Base-by-base conservation (phyloP, 495 filamentous ascomycete genomes). In the Annulohypoxylon moriforme region DNA sequence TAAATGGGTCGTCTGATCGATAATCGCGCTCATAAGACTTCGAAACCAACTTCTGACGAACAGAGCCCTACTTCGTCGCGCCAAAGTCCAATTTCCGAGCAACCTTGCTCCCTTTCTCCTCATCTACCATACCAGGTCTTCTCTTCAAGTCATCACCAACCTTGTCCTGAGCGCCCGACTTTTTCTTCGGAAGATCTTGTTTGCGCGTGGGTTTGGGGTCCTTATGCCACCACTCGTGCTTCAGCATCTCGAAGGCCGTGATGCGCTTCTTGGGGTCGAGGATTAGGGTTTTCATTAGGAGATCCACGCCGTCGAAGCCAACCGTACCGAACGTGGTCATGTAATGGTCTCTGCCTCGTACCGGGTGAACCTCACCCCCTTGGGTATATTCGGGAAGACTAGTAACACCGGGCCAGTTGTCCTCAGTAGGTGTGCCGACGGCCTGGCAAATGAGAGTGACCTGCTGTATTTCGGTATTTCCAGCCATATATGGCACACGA, bases 401-500 rank as follows among this genome's bases (percentile, higher is more conserved):
- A 2, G 90, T 89, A 3, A 98, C 96, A 9, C 95, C 96, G 0
- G 96, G 94, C 96, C 96, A 99, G 75, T 94, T 94, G 5, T 93
- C 92, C 77, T 99, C 96, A 0, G 90, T 94, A 4, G 96, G 96
- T 0, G 94, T 97, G 22, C 96, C 96, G 67, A 98, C 89, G 7
- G 89, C 89, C 71, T 93, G 87, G 75, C 89, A 93, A 68, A 98
- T 96, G 61, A 94, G 85, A 29, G 86, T 79, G 40, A 97, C 87
- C 72, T 97, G 85, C 68, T 98, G 94, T 0, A 91, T 90, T 72
- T 92, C 90, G 24, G 77, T 80, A 72, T 84, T 78, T 0, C 92
- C 92, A 0, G 93, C 87, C 22, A 97, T 83, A 67, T 90, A 96
- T 0, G 95, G 93, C 1, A 88, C 86, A 18, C 96, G 86, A 62